Conservation (phyloP, 208 protist genomes). For the Wallacemonas sp. region DNA sequence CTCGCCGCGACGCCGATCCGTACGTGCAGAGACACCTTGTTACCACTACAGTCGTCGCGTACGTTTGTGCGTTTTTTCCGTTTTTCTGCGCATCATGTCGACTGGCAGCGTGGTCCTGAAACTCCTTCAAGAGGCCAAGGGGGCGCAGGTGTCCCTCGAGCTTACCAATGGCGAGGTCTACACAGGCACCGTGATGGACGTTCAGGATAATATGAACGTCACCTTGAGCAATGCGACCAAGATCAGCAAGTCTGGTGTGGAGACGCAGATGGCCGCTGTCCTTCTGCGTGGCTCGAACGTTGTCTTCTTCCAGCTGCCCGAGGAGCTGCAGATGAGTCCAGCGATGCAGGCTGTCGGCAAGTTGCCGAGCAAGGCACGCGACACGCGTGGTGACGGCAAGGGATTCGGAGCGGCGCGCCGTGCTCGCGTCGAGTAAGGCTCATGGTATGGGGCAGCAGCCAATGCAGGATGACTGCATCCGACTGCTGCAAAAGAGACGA, state of each 20-base stretch:
- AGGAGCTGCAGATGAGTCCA: slow-evolving; percentile 79
- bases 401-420: slow-evolving; percentile 60
- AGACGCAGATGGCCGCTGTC: slow-evolving; percentile 64
- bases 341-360: slow-evolving; percentile 63
- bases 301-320: slow-evolving; percentile 92
- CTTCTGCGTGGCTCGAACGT: slow-evolving; percentile 91
- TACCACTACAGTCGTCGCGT: too few species aligned
- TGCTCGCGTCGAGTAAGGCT: slow-evolving; percentile 29
- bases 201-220: slow-evolving; percentile 94
- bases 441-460: too few species aligned
- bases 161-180: slow-evolving; percentile 91
- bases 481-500: too few species aligned
- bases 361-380: slow-evolving; percentile 56
- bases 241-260: slow-evolving; percentile 64
- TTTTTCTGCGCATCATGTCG: background rate
- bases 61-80: background rate
- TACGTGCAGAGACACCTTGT: too few species aligned
- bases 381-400: slow-evolving; percentile 80
- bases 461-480: too few species aligned
- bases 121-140: slow-evolving; percentile 92
- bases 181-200: slow-evolving; percentile 79
- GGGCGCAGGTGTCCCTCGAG: slow-evolving; percentile 90
- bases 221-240: slow-evolving; percentile 80
- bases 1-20: too few species aligned
- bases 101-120: slow-evolving; percentile 87